Percentiles rank a stretch among this genome's conserved stretches.
These are phyloP conservation scores for Quaeritorhiza haematococci DNA, from an alignment of 371 early-diverging fungal genomes.

Conservation along the genomic window DNA sequence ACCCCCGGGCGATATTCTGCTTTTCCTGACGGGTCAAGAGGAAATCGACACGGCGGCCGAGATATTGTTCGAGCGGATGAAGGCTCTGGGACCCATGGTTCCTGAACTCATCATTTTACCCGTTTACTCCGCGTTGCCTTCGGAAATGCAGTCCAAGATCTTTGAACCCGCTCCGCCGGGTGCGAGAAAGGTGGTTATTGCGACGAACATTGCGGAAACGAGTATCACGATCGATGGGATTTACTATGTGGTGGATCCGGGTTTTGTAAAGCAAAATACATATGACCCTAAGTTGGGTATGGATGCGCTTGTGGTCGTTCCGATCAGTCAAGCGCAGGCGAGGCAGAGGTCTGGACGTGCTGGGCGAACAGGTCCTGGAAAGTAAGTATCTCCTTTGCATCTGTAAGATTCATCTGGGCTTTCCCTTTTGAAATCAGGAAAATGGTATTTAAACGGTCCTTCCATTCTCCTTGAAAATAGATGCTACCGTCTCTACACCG, in stretches of 20 bases:
- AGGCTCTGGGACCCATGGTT: slow-evolving; percentile 87
- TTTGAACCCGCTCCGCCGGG: slow-evolving; percentile 93
- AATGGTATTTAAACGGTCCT: too few species aligned
- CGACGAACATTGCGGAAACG: slow-evolving; percentile 99
- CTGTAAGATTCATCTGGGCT: not conserved
- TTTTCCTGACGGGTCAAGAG: slow-evolving; percentile 98
- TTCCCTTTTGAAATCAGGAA: too few species aligned
- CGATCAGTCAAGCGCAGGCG: slow-evolving; percentile 95
- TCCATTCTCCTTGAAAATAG: not conserved
- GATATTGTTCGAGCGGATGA: slow-evolving; percentile 90
- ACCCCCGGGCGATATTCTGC: slow-evolving; percentile 93
- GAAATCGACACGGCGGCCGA: slow-evolving; percentile 94
- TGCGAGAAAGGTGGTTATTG: slow-evolving; percentile 90
- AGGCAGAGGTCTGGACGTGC: slow-evolving; percentile 98
- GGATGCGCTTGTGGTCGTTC: slow-evolving; percentile 88
- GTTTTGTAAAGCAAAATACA: slow-evolving; percentile 96
- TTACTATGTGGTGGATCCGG: slow-evolving; percentile 96
- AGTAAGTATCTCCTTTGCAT: slow-evolving; percentile 87
- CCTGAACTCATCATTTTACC: slow-evolving; percentile 92
- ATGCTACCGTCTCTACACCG: slow-evolving; percentile 90
- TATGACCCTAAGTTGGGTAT: slow-evolving; percentile 92
- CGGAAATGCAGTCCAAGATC: slow-evolving; percentile 88
- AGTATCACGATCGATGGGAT: slow-evolving; percentile 99
- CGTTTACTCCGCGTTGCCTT: slow-evolving; percentile 90
- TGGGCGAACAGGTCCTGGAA: slow-evolving; percentile 96